These are phyloP conservation scores for Dothideomycetidae sp. DNA, from an alignment of 2,329 filamentous ascomycete species.

Conservation along the genomic window DNA sequence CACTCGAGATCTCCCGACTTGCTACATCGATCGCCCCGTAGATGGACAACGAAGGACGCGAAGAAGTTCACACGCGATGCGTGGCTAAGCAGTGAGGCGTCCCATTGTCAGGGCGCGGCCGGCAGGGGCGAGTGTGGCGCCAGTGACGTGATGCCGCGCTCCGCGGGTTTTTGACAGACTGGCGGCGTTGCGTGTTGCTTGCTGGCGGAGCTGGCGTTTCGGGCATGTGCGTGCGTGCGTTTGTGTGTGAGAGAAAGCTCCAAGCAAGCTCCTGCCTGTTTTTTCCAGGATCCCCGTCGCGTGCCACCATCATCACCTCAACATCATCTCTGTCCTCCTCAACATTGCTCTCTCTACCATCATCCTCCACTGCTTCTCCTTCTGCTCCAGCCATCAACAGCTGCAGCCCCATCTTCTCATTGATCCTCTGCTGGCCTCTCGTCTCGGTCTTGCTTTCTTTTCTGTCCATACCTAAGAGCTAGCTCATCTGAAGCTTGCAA, in stretches of 20 bases:
- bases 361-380: neutral
- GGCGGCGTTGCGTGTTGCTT: neutral
- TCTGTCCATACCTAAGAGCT: neutral
- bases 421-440: neutral
- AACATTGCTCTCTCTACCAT: neutral
- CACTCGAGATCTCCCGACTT: no score
- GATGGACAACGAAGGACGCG: no score
- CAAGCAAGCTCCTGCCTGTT: neutral
- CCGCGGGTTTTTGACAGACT: no score
- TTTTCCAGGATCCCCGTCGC: neutral
- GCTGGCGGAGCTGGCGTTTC: neutral
- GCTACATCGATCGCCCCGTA: no score
- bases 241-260: no score
- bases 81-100: no score
- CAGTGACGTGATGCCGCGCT: neutral
- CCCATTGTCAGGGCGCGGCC: no score
- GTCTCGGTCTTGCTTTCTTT: neutral
- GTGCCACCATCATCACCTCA: neutral
- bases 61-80: no score
- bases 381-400: constrained; percentile 1
- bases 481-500: constrained; percentile 1
- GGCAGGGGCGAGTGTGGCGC: neutral
- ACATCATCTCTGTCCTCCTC: neutral
- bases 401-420: neutral
- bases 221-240: neutral